A percentile compares a stretch with the other conserved stretches of the same genome.
Conservation (phyloP, 345 rosid species). For the Schrenkiella parvula region DNA sequence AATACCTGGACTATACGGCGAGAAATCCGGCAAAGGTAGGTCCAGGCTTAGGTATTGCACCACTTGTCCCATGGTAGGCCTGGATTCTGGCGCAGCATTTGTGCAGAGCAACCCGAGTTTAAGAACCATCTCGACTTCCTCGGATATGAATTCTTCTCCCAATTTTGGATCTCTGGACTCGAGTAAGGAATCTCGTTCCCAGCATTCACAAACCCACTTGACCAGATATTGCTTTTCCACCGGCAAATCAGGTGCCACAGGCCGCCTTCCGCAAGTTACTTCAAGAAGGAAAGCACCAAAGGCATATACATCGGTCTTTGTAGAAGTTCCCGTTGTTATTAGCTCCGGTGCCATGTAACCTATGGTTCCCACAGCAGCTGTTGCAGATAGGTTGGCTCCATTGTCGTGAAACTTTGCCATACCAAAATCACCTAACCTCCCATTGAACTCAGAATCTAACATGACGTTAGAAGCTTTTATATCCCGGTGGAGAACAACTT, state of each 20-base stretch:
- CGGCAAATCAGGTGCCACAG: constrained; percentile 6
- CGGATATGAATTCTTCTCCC: background rate
- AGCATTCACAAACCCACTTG: constrained; percentile 22
- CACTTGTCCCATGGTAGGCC: background rate
- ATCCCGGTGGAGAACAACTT: constrained; percentile 41
- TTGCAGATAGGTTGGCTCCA: constrained; percentile 28
- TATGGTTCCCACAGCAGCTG: constrained; percentile 39
- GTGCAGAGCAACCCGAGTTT: constrained; percentile 16
- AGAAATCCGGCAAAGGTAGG: background rate
- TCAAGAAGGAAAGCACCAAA: constrained; percentile 20
- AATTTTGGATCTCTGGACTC: constrained; percentile 29
- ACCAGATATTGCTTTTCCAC: background rate
- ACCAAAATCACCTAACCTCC: constrained; percentile 46
- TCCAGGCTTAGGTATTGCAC: background rate
- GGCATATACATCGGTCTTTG: constrained; percentile 32
- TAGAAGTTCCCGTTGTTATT: constrained; percentile 33
- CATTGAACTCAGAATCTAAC: constrained; percentile 37
- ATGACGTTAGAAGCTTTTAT: constrained; percentile 42
- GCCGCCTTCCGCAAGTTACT: constrained; percentile 21
- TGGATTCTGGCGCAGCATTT: background rate
- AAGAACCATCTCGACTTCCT: constrained; percentile 1
- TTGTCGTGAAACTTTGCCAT: constrained; percentile 38
- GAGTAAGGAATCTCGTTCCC: constrained; percentile 20
- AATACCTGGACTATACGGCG: background rate
- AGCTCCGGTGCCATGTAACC: constrained; percentile 48